Base-by-base conservation (phyloP, 1,139 yeast genomes). In the Geotrichum reessii region DNA sequence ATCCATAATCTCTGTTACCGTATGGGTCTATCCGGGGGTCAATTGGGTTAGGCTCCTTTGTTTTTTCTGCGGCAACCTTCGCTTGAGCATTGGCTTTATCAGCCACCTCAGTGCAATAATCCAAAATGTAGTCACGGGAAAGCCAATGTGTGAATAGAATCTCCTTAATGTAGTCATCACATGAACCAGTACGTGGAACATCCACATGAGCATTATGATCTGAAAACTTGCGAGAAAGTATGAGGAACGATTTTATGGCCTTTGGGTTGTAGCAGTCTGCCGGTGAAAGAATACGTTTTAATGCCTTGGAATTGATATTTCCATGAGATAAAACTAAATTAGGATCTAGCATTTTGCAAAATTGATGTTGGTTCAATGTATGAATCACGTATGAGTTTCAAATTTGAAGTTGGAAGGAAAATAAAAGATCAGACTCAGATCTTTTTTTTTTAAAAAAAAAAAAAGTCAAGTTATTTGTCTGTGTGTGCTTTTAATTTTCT, bases 21-120 rank as follows among this genome's bases (percentile, higher is more conserved):
- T 72, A 72, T 1, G 75, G 71, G 61, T 72, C 75, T 28, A 69
- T 50, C 22, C 74, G 62, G 1, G 74, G 74, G 56, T 71, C 73
- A 9, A 69, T 64, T 17, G 56, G 50, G 14, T 58, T 21, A 46
- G 22, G 8, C 19, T 51, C 40, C n/a, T 46, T 53, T 7, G 53
- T 24, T 28, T 40, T 37, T 44, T 28, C 31, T 24, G 7, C 28
- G 47, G 51, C 37, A 11, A 49, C 24, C 50, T 27, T 22, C 19
- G 24, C 42, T 31, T 25, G 27, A 53, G n/a, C 33, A 53, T 53
- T 54, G 57, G 58, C 49, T 48, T 53, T 48, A 17, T 63, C 60
- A 0, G 74, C 74, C 4, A 70, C 63, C 7, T 60, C 54, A 4
- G 66, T 63, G 57, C 75, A 72, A 55, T 65, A 71, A 12, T 63